These are phyloP conservation scores for Chalara sp. DNA, from an alignment of 2,329 filamentous ascomycete genomes.

Conservation along the genomic window DNA sequence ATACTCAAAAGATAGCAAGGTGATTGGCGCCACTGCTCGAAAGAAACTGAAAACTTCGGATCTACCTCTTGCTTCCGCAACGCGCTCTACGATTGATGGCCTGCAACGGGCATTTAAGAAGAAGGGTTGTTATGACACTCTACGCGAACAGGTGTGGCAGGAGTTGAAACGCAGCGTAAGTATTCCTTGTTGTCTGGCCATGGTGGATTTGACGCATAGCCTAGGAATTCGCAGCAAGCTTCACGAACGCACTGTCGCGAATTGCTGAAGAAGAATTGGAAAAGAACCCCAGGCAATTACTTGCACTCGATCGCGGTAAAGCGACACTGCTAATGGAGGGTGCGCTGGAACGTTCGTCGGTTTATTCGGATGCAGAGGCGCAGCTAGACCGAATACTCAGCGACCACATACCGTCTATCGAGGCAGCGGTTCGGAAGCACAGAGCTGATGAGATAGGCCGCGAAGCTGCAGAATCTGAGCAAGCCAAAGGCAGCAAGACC, in stretches of 20 bases:
- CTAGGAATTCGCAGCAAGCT: constrained; percentile 63
- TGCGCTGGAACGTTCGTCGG: constrained; percentile 66
- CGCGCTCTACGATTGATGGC: constrained; percentile 65
- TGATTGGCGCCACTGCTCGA: constrained; percentile 13
- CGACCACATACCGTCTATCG: constrained; percentile 52
- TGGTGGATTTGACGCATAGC: background rate
- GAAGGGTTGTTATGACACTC: constrained; percentile 73
- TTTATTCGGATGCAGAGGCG: constrained; percentile 65
- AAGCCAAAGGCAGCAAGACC: constrained; percentile 59
- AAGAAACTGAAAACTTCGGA: constrained; percentile 66
- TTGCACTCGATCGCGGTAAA: constrained; percentile 67
- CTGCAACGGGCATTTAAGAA: constrained; percentile 80
- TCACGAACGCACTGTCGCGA: constrained; percentile 60
- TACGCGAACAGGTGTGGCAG: constrained; percentile 71
- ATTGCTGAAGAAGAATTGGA: constrained; percentile 70
- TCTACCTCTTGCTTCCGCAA: constrained; percentile 66
- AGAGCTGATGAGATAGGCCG: constrained; percentile 62
- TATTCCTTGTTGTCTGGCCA: background rate
- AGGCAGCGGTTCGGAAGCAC: constrained; percentile 62
- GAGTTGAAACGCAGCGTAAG: constrained; percentile 64
- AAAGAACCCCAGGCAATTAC: constrained; percentile 62
- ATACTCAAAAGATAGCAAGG: constrained; percentile 15
- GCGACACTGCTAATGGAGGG: constrained; percentile 72
- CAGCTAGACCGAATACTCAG: constrained; percentile 64
- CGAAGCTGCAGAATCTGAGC: constrained; percentile 60